These are phyloP conservation scores for Eimeria praecox DNA, from an alignment of 169 alveolate species.

Conservation along the genomic window DNA sequence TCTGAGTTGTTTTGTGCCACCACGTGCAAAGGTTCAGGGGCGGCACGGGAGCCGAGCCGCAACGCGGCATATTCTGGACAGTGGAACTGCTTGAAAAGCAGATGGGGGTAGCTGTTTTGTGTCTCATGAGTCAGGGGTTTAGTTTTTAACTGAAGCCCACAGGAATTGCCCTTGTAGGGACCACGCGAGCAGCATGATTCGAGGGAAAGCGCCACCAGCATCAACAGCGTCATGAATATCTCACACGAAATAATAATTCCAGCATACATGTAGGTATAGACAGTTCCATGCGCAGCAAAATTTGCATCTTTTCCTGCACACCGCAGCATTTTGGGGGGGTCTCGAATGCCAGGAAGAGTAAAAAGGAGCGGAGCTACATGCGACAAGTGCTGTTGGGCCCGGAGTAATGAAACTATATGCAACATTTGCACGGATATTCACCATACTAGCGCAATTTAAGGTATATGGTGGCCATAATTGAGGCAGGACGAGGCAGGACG, in stretches of 20 bases:
- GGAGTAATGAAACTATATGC: not conserved
- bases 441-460: not conserved
- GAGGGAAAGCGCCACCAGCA: not conserved
- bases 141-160: not conserved
- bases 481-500: too few relatives aligned
- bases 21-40: not conserved
- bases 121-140: not conserved
- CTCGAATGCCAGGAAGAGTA: not conserved
- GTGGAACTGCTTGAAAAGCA: not conserved
- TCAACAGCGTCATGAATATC: not conserved
- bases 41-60: not conserved
- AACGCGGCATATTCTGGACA: too few relatives aligned
- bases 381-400: not conserved
- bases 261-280: too few relatives aligned
- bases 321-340: not conserved
- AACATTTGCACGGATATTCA: not conserved
- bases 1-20: not conserved
- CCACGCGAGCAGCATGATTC: not conserved
- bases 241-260: not conserved
- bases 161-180: not conserved
- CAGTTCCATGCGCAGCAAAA: too few relatives aligned
- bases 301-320: not conserved
- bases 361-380: not conserved
- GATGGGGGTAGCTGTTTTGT: not conserved
- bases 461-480: not conserved